These are phyloP conservation scores for Perilla frutescens DNA, from an alignment of 257 asterid species.

Conservation along the genomic window DNA sequence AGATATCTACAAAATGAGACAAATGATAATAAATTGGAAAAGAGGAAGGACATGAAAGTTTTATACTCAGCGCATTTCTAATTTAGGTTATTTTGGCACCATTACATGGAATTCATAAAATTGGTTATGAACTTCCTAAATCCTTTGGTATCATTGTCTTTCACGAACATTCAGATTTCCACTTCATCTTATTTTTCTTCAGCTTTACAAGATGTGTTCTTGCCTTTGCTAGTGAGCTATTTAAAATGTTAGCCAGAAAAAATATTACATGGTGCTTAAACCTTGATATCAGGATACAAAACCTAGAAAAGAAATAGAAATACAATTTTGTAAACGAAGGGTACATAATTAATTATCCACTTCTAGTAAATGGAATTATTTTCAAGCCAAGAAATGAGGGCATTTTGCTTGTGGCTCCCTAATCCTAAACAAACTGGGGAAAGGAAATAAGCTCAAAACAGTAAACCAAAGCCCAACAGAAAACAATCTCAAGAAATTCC, in stretches of 20 bases:
- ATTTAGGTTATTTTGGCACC: slow-evolving; percentile 13
- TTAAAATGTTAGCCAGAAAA: neutral
- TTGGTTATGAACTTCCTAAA: slow-evolving; percentile 9
- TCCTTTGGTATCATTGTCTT: neutral
- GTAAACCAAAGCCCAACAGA: too few species aligned
- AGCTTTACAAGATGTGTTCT: neutral
- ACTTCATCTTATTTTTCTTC: neutral
- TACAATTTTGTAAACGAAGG: neutral
- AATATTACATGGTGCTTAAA: neutral
- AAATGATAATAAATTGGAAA: neutral
- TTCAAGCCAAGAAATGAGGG: neutral
- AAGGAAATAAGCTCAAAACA: too few species aligned
- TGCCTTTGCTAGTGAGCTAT: slow-evolving; percentile 1
- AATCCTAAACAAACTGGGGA: too few species aligned
- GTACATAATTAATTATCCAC: too few species aligned
- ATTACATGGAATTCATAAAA: neutral
- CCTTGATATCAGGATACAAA: neutral
- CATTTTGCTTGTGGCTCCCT: neutral
- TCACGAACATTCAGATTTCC: slow-evolving; percentile 5
- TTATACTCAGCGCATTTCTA: neutral
- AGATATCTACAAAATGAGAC: neutral
- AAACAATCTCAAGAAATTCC: too few species aligned
- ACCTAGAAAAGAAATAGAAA: neutral
- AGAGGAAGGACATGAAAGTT: neutral
- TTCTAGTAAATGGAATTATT: neutral